Conservation (phyloP, 2,329 filamentous ascomycete genomes). For the Blumeriella jaapii region DNA sequence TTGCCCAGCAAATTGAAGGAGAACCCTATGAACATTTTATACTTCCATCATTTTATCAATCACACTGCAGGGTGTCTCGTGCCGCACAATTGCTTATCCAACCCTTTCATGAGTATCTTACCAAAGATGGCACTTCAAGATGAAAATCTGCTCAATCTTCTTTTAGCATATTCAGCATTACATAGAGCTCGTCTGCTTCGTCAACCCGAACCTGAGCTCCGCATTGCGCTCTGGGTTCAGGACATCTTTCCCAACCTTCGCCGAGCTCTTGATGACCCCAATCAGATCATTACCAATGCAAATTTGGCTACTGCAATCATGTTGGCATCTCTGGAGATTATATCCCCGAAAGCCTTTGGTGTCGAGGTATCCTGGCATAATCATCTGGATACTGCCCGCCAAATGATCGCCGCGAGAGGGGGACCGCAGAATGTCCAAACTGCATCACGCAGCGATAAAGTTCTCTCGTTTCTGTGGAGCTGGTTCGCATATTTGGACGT, state of each 20-base stretch:
- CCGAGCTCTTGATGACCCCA: conserved; percentile 48
- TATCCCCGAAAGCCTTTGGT: conserved; percentile 71
- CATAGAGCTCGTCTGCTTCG: conserved; percentile 65
- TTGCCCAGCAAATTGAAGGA: conserved; percentile 43
- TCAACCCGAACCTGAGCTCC: conserved; percentile 61
- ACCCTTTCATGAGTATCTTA: conserved; percentile 39
- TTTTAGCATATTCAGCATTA: conserved; percentile 75
- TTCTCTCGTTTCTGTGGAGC: conserved; percentile 63
- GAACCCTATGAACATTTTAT: conserved; percentile 69
- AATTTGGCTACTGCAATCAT: conserved; percentile 75
- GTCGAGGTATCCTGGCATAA: conserved; percentile 72
- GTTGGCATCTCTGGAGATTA: conserved; percentile 73
- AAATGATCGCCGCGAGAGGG: conserved; percentile 58
- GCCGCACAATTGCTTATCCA: conserved; percentile 40
- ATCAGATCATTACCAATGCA: conserved; percentile 55
- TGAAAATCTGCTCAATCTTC: conserved; percentile 61
- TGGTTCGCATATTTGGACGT: conserved; percentile 83
- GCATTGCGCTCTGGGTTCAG: conserved; percentile 71
- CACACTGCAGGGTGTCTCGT: conserved; percentile 58
- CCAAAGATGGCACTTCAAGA: conserved; percentile 55
- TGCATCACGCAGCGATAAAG: conserved; percentile 39
- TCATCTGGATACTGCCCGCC: conserved; percentile 64
- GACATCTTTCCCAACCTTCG: conserved; percentile 67
- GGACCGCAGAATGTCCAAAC: conserved; percentile 41
- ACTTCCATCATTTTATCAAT: conserved; percentile 54